Evolutionary conservation across 176 grass and related monocot genomes (phyloP), one percentile per base, ranked within the genome.

Genomic region (Zea luxurians): DNA sequence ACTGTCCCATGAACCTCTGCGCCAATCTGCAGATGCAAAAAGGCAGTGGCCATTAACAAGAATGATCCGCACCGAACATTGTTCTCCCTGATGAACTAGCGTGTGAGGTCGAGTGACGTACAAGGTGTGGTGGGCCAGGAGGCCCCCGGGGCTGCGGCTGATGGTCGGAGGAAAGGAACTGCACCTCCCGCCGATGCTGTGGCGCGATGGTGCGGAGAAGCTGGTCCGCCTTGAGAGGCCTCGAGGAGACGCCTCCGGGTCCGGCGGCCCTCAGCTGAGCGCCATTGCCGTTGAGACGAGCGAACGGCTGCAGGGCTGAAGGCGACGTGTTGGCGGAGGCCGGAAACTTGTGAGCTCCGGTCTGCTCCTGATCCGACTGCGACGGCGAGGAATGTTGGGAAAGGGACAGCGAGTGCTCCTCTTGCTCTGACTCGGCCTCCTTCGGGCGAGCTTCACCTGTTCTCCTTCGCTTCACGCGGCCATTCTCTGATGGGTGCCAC

Each of bases 361-460:
- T 99, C 67, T 90, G 92, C 58, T 99, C 92, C 77, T 95, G 96
- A 54, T 99, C 96, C 1, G 96, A 99, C 59, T 91, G 96, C 3
- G 96, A 95, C 4, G 96, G 90, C 3, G 96, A 99, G 17, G 96
- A 99, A 53, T 91, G 92, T 5, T 96, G 96, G 4, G 96, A 99
- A 81, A 99, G 82, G 48, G 90, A 92, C 4, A 99, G 81, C 1
- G 96, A 99, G 82, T 99, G 90, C 73, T 99, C 96, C 50, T 99
- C 96, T 48, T 91, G 96, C 65, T 99, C 96, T 27, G 68, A 78
- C 52, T 99, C 96, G 0, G 74, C 35, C 63, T 95, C 90, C 1
- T 75, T 82, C 12, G 72, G 57, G 37, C 80, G 82, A 46, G 71
- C 68, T 62, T 91, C 92, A 15, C 78, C 48, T 0, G 66, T 91